Evolutionary conservation across 495 filamentous ascomycete genomes (phyloP).

Genomic region (Hypoxylon fuscum): DNA sequence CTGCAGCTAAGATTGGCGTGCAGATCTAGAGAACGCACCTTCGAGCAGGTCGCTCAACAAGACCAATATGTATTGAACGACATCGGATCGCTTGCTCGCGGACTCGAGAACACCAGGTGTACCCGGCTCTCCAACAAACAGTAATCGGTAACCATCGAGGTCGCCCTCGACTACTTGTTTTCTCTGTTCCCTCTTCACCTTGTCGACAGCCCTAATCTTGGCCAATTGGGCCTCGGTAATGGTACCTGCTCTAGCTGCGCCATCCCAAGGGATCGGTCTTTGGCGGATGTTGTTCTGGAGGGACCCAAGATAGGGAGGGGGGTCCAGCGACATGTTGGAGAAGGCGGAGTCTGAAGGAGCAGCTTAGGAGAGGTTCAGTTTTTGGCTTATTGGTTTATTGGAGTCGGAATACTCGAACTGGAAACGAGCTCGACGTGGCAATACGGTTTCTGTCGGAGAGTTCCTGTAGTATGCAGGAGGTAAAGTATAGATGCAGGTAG

Average conservation of each 20-base stretch:
- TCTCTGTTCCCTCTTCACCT: constrained; percentile 84
- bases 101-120: constrained; percentile 82
- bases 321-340: constrained; percentile 82
- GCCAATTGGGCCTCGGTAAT: constrained; percentile 94
- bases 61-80: constrained; percentile 93
- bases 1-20: no score
- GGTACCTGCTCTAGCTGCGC: constrained; percentile 89
- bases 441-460: constrained; percentile 1
- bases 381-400: neutral
- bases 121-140: constrained; percentile 77
- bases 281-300: constrained; percentile 94
- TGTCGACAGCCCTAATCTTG: constrained; percentile 97
- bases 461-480: constrained; percentile 5
- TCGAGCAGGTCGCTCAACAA: constrained; percentile 87
- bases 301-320: constrained; percentile 87
- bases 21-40: constrained; percentile 59
- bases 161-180: constrained; percentile 82
- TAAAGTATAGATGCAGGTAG: constrained; percentile 10
- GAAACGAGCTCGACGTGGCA: constrained; percentile 22
- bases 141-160: constrained; percentile 74
- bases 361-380: constrained; percentile 3
- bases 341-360: neutral
- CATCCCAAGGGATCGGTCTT: constrained; percentile 97
- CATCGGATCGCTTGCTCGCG: constrained; percentile 80
- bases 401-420: constrained; percentile 6